phyloP scores from a whole-genome alignment of 805 yeast genomes.

The Myxozyma kluyveri region DNA sequence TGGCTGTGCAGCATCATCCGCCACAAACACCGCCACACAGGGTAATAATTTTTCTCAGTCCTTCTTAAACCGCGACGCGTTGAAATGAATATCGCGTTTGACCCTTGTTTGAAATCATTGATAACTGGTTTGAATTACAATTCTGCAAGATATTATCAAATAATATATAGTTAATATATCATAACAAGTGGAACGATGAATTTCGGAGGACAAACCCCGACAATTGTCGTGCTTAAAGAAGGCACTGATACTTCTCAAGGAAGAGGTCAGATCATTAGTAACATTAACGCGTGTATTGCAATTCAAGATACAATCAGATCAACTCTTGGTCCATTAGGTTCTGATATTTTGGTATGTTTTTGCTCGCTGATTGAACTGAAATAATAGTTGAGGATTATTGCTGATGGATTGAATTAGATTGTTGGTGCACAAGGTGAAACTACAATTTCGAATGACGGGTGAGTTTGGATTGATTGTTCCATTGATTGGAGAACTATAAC shows the following conservation, averaged over 20 bases:
- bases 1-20: background rate
- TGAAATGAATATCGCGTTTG: no score
- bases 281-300: slow-evolving; percentile 95
- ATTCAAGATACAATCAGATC: slow-evolving; percentile 94
- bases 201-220: slow-evolving; percentile 91
- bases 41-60: background rate
- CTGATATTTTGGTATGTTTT: slow-evolving; percentile 64
- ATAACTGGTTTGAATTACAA: no score
- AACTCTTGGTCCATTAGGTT: slow-evolving; percentile 95
- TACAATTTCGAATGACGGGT: slow-evolving; percentile 90
- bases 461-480: background rate
- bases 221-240: slow-evolving; percentile 96
- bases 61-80: background rate
- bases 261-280: slow-evolving; percentile 88
- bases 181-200: slow-evolving; percentile 64
- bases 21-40: background rate
- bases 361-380: background rate
- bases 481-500: background rate
- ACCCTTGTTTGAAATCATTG: no score
- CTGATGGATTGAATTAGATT: slow-evolving; percentile 42
- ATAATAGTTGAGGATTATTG: no score
- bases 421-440: slow-evolving; percentile 81
- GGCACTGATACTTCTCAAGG: slow-evolving; percentile 98
- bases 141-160: no score
- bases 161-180: no score